Evolutionary conservation across 1,284 basidiomycete genomes (phyloP), one percentile per base, ranked within the genome.

Genomic region (Papiliotrema laurentii): DNA sequence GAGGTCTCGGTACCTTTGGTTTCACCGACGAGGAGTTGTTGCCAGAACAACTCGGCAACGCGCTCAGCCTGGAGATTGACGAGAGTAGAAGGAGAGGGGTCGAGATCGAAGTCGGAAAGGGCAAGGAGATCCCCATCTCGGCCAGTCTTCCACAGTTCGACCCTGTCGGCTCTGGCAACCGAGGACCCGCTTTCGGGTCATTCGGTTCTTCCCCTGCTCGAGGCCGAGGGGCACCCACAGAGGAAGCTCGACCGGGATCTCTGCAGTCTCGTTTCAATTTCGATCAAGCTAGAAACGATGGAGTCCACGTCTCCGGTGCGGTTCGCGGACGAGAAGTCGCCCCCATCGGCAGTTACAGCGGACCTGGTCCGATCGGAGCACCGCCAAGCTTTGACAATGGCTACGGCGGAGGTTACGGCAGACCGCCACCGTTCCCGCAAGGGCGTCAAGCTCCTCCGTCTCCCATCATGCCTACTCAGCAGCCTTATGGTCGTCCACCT

Each of bases 11-110:
- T 14, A 51, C 51, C 31, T 52, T 55, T 18, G 71, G 65, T 64
- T 77, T 90, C 37, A 83, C 83, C 0, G 88, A 91, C 61, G 88
- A 89, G 48, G 89, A 91, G 55, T 79, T 69, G 7, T 48, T 91
- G 7, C 84, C 86, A 0, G 81, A 78, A 35, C 78, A 80, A 53
- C 75, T 85, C 16, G 64, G 59, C n/a, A 82, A 82, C 28, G 74
- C 82, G 43, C 77, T 90, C 55, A 85, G 75, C 61, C 66, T 89
- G 21, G 78, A 78, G 53, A 72, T 77, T 13, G 79, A 80, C 47
- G 78, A 80, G 34, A 50, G 47, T 21, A 54, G 51, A 9, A 47
- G 43, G 41, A 47, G 53, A 18, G 53, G 54, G 19, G 43, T 53
- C 9, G 53, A 56, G 40, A 53, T 56, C 43, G 56, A 54, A 30